phyloP scores from a whole-genome alignment of 495 filamentous ascomycete species.

The Echria macrotheca region DNA sequence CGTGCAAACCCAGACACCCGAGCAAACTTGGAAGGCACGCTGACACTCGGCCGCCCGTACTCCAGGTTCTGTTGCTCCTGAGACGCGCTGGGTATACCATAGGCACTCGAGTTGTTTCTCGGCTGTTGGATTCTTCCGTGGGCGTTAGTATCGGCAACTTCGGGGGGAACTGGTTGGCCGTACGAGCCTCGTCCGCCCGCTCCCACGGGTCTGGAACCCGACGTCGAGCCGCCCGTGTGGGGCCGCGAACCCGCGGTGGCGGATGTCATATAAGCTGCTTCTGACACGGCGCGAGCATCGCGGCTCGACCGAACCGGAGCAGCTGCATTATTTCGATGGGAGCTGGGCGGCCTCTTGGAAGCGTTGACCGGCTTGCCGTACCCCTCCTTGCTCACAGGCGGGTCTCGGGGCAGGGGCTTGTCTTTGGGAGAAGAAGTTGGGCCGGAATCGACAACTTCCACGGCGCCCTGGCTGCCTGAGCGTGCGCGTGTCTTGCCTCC shows the following conservation, averaged over 20 bases:
- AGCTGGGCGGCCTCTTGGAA: slow-evolving; percentile 41
- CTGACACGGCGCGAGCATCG: slow-evolving; percentile 46
- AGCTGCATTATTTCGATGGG: slow-evolving; percentile 38
- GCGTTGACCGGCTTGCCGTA: slow-evolving; percentile 38
- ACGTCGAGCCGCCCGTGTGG: slow-evolving; percentile 76
- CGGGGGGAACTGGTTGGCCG: slow-evolving; percentile 79
- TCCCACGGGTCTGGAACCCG: slow-evolving; percentile 50
- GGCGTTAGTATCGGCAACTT: slow-evolving; percentile 82
- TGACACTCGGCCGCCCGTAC: slow-evolving; percentile 57
- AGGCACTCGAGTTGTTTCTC: slow-evolving; percentile 59
- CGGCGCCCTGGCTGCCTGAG: slow-evolving; percentile 43
- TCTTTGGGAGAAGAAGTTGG: slow-evolving; percentile 36
- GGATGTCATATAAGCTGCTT: slow-evolving; percentile 40
- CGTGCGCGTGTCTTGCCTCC: slow-evolving; percentile 47
- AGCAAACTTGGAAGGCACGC: slow-evolving; percentile 46
- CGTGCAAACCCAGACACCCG: slow-evolving; percentile 39
- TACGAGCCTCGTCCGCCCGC: slow-evolving; percentile 77
- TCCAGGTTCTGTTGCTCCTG: slow-evolving; percentile 47
- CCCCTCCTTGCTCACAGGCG: slow-evolving; percentile 37
- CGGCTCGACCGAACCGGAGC: slow-evolving; percentile 49
- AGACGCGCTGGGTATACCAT: slow-evolving; percentile 66
- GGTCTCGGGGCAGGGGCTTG: slow-evolving; percentile 50
- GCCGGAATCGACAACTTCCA: slow-evolving; percentile 29
- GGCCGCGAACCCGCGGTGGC: slow-evolving; percentile 54
- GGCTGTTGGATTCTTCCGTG: slow-evolving; percentile 89